Evolutionary conservation across 2,329 filamentous ascomycete genomes (phyloP).

Genomic region (Diaporthe australafricana): DNA sequence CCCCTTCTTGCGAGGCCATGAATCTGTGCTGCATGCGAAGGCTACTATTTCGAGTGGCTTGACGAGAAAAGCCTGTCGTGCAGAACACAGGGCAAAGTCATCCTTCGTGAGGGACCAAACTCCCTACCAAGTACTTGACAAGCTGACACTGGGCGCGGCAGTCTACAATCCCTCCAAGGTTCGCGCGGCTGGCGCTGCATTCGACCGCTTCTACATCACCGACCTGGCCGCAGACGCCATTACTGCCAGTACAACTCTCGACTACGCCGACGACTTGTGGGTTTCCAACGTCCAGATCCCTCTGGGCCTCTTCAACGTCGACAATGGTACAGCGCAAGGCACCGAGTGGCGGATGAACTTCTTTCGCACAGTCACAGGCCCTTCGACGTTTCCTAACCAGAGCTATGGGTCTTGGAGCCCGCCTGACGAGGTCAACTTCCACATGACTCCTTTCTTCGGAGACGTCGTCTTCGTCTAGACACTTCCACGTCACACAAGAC

Average conservation of each 20-base stretch:
- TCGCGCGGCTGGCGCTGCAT: constrained; percentile 52
- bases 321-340: constrained; percentile 53
- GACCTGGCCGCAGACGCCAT: constrained; percentile 56
- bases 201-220: constrained; percentile 56
- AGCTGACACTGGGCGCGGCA: not conserved
- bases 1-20: not conserved
- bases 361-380: constrained; percentile 58
- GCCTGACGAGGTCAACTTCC: constrained; percentile 59
- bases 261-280: constrained; percentile 52
- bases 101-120: not conserved
- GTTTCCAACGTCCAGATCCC: constrained; percentile 55
- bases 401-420: constrained; percentile 58
- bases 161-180: constrained; percentile 62
- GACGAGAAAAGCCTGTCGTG: not conserved
- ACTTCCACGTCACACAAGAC: not conserved
- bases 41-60: not conserved
- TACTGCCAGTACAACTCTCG: constrained; percentile 52
- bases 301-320: constrained; percentile 62
- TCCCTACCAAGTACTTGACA: not conserved
- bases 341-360: constrained; percentile 66
- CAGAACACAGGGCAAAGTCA: not conserved
- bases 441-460: constrained; percentile 60
- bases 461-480: constrained; percentile 51
- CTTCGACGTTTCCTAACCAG: constrained; percentile 57
- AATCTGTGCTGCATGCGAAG: not conserved